Conservation (phyloP, 2,329 filamentous ascomycete species). For the Colletotrichum cereale region DNA sequence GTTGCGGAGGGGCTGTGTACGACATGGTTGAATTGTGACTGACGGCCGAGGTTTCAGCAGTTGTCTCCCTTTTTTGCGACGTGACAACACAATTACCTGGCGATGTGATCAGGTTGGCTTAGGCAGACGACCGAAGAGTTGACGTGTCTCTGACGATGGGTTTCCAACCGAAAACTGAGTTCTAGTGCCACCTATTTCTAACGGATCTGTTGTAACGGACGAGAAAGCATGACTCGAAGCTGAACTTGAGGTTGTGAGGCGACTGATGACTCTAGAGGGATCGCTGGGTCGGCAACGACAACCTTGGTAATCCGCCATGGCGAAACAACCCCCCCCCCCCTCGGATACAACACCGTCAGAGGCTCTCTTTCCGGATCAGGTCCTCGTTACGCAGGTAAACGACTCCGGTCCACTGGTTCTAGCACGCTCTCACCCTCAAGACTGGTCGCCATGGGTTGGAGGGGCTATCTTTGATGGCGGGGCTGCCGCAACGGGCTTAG, state of each 20-base stretch:
- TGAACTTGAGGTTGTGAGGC: constrained; percentile 12
- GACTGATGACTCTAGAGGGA: constrained; percentile 2
- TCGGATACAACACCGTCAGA: constrained; percentile 1
- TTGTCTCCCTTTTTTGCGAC: background rate
- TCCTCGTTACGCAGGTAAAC: constrained; percentile 11
- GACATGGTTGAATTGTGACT: constrained; percentile 21
- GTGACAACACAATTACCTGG: background rate
- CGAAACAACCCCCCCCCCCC: background rate
- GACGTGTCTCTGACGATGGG: background rate
- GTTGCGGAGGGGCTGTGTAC: constrained; percentile 38
- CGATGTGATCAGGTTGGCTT: background rate
- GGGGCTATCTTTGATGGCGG: constrained; percentile 18
- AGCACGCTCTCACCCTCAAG: constrained; percentile 13
- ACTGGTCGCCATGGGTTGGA: constrained; percentile 1
- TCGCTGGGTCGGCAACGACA: constrained; percentile 21
- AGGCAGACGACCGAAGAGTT: background rate
- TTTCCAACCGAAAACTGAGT: background rate
- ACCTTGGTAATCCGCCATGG: constrained; percentile 23
- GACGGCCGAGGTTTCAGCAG: background rate
- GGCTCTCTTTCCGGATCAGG: background rate
- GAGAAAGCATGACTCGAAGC: constrained; percentile 8
- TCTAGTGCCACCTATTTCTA: background rate
- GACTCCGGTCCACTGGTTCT: constrained; percentile 27
- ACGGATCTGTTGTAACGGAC: background rate
- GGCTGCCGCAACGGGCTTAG: constrained; percentile 13